Evolutionary conservation across 306 rosid species (phyloP).

Genomic region (Lablab purpureus): DNA sequence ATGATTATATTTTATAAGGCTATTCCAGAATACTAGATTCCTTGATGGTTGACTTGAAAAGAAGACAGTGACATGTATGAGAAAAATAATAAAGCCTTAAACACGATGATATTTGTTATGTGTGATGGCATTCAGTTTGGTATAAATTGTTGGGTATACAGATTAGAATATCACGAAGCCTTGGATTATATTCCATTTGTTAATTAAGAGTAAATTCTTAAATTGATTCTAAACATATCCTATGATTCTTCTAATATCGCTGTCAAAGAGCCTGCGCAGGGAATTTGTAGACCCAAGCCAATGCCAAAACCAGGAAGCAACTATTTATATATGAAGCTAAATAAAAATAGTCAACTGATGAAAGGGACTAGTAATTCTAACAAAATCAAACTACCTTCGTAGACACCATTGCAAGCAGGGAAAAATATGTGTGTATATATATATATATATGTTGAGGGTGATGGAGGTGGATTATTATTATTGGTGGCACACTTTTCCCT

Average conservation of each 20-base stretch:
- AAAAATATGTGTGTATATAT: too few species aligned
- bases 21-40: neutral
- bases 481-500: too few species aligned
- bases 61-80: neutral
- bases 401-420: neutral
- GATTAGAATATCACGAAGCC: too few species aligned
- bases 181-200: too few species aligned
- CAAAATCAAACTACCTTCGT: neutral
- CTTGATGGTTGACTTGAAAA: slow-evolving; percentile 17
- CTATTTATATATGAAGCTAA: slow-evolving; percentile 4
- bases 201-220: too few species aligned
- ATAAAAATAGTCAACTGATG: slow-evolving; percentile 1
- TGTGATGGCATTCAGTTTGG: too few species aligned
- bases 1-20: neutral
- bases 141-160: too few species aligned
- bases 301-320: neutral
- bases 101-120: too few species aligned
- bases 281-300: neutral
- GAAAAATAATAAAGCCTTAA: too few species aligned
- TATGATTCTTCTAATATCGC: neutral
- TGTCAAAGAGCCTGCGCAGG: neutral
- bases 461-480: neutral
- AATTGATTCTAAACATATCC: too few species aligned
- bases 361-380: neutral
- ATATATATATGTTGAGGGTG: neutral